Evolutionary conservation across 495 filamentous ascomycete genomes (phyloP), one percentile per base, ranked within the genome.

Genomic region (Aspergillus carlsbadensis): DNA sequence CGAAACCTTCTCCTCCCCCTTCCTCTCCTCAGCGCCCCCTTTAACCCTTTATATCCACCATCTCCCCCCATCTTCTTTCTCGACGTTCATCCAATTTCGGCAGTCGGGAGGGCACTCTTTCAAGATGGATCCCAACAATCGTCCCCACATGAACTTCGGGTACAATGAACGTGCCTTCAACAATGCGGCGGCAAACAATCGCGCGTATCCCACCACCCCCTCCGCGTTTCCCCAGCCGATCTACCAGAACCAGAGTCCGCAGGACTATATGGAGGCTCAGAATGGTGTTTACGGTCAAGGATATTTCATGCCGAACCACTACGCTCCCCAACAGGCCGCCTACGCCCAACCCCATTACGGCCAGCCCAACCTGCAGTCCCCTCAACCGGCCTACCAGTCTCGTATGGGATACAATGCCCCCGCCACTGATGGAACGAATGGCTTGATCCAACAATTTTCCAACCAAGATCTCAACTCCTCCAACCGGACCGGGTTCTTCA

Each of bases 221-320:
- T 96, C 92, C 58, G 94, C 92, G 46, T 97, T 97, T 64, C 92
- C 92, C 10, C 92, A 97, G 72, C 91, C 92, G 26, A 86, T 95
- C 66, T 89, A 85, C 68, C 81, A 82, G 51, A 85, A 83, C 70
- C 79, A 83, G 63, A 74, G 76, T 37, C 81, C 83, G 57, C 78
- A 83, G 67, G 80, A 80, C 36, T 78, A 79, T 52, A 69, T 74
- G 56, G 73, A 76, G 51, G 70, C 78, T 45, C 79, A 70, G 40
- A 74, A 75, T 52, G 71, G 74, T 45, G 76, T 73, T 31, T 83
- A 80, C 55, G 74, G 69, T 51, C 75, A 81, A 14, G 83, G 84
- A 34, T 90, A 88, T 64, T 90, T 90, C 74, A 79, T 84, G 75
- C 77, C 78, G 65, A 81, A 81, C 24, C 70, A 68, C 14, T 77